Base-by-base conservation (phyloP, 2,329 filamentous ascomycete genomes). In the Aspergillus hortae region DNA sequence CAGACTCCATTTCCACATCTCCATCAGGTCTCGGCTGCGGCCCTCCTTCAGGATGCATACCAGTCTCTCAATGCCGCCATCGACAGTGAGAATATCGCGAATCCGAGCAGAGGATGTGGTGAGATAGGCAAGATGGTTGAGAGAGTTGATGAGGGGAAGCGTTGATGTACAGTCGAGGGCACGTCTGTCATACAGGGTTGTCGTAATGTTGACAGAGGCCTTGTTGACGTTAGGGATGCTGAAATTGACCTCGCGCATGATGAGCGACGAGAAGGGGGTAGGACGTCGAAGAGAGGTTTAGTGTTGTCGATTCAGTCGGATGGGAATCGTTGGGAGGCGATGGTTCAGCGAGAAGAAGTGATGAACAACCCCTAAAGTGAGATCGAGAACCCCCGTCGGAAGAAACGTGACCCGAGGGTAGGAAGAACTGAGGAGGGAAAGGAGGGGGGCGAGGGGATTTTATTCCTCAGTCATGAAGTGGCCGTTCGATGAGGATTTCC, bases 1-100 rank as follows among this genome's bases (percentile, higher is more conserved):
- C 57, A 99, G 81, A 68, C 96, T 99, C 94, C 94, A 99, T 75
- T 97, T 97, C 94, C 94, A 99, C 89, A 96, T 96, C 72, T 96
- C 92, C 92, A 97, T 96, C 86, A 96, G 88, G 71, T 99, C 92
- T 74, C 92, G 95, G 76, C 90, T 96, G 68, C 94, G 83, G 57
- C 94, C 94, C 74, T 96, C 90, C 75, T 99, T 99, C 72, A 99
- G 83, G 67, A 99, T 96, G 81, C 91, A 96, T 69, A 99, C 90
- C 62, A 99, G 79, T 59, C 92, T 81, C 77, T 99, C 94, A 72
- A 99, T 94, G 56, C 94, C 94, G 74, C 94, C 94, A 88, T 99
- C 94, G 76, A 99, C 90, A 52, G 92, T 97, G 59, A 99, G 83
- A 58, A 99, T 99, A 70, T 99, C 94, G 64, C 94, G 86, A 72